Base-by-base conservation (phyloP, 495 filamentous ascomycete genomes). In the Thozetella sp. region DNA sequence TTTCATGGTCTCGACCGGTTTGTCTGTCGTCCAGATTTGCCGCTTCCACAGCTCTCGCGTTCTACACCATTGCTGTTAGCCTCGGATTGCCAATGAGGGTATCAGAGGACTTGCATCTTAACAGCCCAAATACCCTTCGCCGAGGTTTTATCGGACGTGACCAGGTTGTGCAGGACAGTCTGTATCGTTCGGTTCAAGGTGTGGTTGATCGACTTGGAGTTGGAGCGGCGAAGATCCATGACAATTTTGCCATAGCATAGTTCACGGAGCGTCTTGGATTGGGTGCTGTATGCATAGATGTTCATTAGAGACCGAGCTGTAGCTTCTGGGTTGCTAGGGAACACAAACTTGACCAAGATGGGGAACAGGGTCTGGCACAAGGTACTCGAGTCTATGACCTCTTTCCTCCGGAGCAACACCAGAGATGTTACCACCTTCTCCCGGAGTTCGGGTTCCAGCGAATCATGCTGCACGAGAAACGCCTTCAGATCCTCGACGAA, bases 381-480 rank as follows among this genome's bases (percentile, higher is more conserved):
- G 55, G 80, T 86, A 54, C 87, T 80, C 25, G 93, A 96, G 69
- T 97, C 90, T 53, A 99, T 85, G 22, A 97, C 82, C 22, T 96
- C 92, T 74, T 99, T 99, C 67, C 94, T 92, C 53, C 91, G 83
- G 55, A 98, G 72, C 34, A 99, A 78, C 22, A 93, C 90, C 63
- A 99, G 77, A 70, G 91, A 96, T 26, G 92, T 91, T 1, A 98
- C 94, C 56, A 98, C 83, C 81, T 98, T 98, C 67, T 97, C 96
- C 11, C 96, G 82, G 54, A 98, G 73, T 34, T 97, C 93, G 20
- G 83, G 75, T 66, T 93, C 88, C 22, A 99, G 79, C 24, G 86
- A 83, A 79, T 98, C 94, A 71, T 98, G 91, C 30, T 87, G 78
- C 54, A 83, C 84, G 43, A 99, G 75, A 61, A 98, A 86, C 37